Evolutionary conservation across 192 early-diverging fungal species (phyloP).

Genomic region (Coemansia sp.): DNA sequence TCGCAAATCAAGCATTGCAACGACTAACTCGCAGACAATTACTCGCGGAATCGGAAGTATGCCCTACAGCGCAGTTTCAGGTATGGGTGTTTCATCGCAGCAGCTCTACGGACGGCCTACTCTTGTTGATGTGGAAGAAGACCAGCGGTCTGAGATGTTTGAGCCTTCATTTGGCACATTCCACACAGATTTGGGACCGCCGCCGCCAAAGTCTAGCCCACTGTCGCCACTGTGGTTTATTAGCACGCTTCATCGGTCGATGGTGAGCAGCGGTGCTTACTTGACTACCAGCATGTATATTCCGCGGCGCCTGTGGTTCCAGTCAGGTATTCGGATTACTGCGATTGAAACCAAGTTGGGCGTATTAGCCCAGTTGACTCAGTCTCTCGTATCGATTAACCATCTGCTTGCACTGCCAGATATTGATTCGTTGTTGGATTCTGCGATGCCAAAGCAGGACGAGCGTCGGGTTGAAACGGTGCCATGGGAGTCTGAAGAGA

Average conservation of each 20-base stretch:
- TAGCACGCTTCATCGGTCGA: constrained; percentile 48
- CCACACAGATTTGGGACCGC: constrained; percentile 41
- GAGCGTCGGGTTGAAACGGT: constrained; percentile 31
- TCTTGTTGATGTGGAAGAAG: constrained; percentile 48
- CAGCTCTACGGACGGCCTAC: constrained; percentile 35
- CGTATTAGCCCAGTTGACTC: constrained; percentile 48
- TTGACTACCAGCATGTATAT: constrained; percentile 50
- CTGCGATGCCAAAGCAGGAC: constrained; percentile 13
- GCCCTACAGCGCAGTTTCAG: neutral
- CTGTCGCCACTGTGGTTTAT: constrained; percentile 54
- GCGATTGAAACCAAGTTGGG: constrained; percentile 54
- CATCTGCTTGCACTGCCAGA: constrained; percentile 34
- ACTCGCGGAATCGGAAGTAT: neutral
- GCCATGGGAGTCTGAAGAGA: constrained; percentile 50
- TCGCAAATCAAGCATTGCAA: constrained; percentile 48
- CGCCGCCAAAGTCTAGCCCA: constrained; percentile 48
- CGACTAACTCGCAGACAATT: constrained; percentile 24
- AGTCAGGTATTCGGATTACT: constrained; percentile 50
- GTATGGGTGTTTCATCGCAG: neutral
- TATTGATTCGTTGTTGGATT: constrained; percentile 22
- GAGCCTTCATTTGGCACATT: constrained; percentile 54
- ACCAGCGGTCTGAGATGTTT: constrained; percentile 52
- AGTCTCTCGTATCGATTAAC: constrained; percentile 41
- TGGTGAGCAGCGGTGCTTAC: constrained; percentile 46
- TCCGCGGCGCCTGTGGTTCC: constrained; percentile 55